A percentile compares a stretch with the other conserved stretches of the same genome.
Evolutionary conservation across 192 early-diverging fungal species (phyloP).

Genomic region (Umbelopsis isabellina): DNA sequence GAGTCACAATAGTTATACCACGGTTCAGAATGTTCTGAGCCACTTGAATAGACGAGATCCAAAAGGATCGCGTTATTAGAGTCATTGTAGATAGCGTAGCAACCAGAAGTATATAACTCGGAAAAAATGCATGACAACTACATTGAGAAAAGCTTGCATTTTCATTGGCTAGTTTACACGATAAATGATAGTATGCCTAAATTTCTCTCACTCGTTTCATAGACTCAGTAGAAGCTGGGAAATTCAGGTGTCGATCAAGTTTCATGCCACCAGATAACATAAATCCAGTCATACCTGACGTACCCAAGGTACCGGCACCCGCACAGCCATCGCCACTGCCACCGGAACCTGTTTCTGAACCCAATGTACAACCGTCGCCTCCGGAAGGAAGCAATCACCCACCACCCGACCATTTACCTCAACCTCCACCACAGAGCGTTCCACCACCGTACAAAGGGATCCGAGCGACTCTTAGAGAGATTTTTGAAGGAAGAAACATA

Average conservation of each 20-base stretch:
- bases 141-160: too few relatives aligned
- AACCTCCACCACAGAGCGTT: neutral
- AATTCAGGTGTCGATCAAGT: neutral
- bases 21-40: too few relatives aligned
- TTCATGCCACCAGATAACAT: neutral
- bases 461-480: neutral
- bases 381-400: neutral
- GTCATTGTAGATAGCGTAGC: too few relatives aligned
- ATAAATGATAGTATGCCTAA: too few relatives aligned
- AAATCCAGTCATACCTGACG: neutral
- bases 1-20: too few relatives aligned
- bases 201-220: neutral
- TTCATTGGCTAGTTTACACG: too few relatives aligned
- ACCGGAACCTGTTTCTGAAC: constrained; percentile 3
- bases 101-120: too few relatives aligned
- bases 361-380: neutral
- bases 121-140: too few relatives aligned
- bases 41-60: too few relatives aligned
- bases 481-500: neutral
- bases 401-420: constrained; percentile 5
- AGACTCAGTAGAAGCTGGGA: neutral
- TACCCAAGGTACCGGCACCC: constrained; percentile 8
- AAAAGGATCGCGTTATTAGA: too few relatives aligned
- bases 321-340: constrained; percentile 13
- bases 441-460: constrained; percentile 16